Percentiles rank a stretch among this genome's conserved stretches.
These are phyloP conservation scores for Nakazawaea sp. DNA, from an alignment of 805 yeast genomes.

Conservation along the genomic window DNA sequence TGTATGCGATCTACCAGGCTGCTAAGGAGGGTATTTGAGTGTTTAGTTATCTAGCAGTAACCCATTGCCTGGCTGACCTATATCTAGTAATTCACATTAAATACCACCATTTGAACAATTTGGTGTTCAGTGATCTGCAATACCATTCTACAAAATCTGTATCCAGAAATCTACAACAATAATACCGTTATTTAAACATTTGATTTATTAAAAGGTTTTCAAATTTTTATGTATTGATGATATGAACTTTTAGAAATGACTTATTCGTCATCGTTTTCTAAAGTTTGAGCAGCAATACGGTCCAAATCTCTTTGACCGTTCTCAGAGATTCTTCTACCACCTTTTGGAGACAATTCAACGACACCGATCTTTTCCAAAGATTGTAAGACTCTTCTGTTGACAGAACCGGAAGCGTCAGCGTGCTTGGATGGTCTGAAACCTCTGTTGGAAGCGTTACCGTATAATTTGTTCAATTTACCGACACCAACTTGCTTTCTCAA, in stretches of 20 bases:
- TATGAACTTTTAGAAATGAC: no score
- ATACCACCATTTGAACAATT: background rate
- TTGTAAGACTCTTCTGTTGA: conserved; percentile 98
- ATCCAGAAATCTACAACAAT: no score
- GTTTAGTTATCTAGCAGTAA: background rate
- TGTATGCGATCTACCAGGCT: conserved; percentile 46
- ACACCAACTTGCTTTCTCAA: conserved; percentile 99
- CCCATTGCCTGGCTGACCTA: background rate
- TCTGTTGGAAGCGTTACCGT: conserved; percentile 99
- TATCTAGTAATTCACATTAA: no score
- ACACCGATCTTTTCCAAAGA: conserved; percentile 98
- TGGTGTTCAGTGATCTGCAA: background rate
- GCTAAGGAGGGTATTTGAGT: conserved; percentile 21
- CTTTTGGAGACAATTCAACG: conserved; percentile 92
- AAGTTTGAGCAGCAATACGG: conserved; percentile 99
- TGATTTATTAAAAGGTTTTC: background rate
- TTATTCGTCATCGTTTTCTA: conserved; percentile 79
- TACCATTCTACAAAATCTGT: no score
- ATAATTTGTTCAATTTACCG: conserved; percentile 96
- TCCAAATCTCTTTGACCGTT: conserved; percentile 99
- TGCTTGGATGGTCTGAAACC: conserved; percentile 98
- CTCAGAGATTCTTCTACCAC: conserved; percentile 99
- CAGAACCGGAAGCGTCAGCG: conserved; percentile 98
- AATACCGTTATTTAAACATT: background rate
- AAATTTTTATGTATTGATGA: no score